phyloP scores from a whole-genome alignment of 2,329 filamentous ascomycete genomes.

The Neocucurbitaria cava region DNA sequence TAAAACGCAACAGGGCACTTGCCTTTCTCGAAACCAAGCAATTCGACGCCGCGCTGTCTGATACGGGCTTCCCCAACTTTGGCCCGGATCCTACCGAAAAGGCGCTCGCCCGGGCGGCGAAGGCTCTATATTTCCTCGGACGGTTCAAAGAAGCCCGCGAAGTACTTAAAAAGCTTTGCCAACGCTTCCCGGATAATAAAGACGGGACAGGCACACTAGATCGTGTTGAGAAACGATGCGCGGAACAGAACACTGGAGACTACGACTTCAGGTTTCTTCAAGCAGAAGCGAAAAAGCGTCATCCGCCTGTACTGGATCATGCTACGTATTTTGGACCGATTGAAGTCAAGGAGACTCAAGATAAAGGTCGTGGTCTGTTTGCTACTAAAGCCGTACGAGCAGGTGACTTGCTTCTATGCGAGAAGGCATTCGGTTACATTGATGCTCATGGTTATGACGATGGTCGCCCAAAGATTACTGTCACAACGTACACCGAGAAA shows the following conservation, averaged over 20 bases:
- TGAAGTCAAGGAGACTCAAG: constrained; percentile 47
- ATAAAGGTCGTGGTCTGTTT: constrained; percentile 59
- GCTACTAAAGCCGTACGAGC: constrained; percentile 53
- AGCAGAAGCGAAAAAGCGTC: constrained; percentile 48
- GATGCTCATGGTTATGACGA: constrained; percentile 29
- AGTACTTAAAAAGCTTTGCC: constrained; percentile 40
- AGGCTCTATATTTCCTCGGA: constrained; percentile 53
- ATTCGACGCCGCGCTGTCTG: constrained; percentile 47
- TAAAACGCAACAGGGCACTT: constrained; percentile 49
- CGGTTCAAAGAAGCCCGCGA: constrained; percentile 47
- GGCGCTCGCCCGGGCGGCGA: constrained; percentile 52
- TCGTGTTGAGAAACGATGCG: constrained; percentile 20
- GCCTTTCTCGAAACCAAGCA: constrained; percentile 41
- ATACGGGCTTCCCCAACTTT: constrained; percentile 29
- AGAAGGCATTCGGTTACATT: constrained; percentile 61
- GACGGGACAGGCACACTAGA: constrained; percentile 33
- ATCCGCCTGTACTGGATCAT: constrained; percentile 53
- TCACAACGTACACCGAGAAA: constrained; percentile 50
- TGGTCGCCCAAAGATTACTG: constrained; percentile 16
- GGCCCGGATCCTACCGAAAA: constrained; percentile 45
- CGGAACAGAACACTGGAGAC: constrained; percentile 49
- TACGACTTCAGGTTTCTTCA: constrained; percentile 49
- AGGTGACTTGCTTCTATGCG: constrained; percentile 48
- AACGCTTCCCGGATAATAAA: constrained; percentile 33
- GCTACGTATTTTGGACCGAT: constrained; percentile 56